These are phyloP conservation scores for Neurospora sp. DNA, from an alignment of 495 filamentous ascomycete genomes.

Conservation along the genomic window DNA sequence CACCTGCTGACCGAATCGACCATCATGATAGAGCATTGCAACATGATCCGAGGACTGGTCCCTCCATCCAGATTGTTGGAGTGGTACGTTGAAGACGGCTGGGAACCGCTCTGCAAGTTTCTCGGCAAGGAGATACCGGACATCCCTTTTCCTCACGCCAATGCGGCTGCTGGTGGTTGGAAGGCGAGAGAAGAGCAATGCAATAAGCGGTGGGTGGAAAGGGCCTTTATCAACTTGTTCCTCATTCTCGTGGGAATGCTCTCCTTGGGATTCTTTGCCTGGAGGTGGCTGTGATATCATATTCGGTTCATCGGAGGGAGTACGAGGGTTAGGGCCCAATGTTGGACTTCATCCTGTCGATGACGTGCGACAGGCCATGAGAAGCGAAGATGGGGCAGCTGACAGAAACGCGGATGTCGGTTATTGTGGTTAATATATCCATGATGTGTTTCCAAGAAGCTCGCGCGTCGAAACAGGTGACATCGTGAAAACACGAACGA, in stretches of 20 bases:
- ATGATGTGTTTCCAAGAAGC: neutral
- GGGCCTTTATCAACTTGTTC: slow-evolving; percentile 17
- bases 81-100: slow-evolving; percentile 37
- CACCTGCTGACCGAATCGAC: neutral
- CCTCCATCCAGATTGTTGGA: slow-evolving; percentile 36
- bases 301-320: too few relatives aligned
- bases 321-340: neutral
- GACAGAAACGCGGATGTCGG: neutral
- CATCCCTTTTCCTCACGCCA: slow-evolving; percentile 30
- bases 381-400: neutral
- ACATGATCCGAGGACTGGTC: slow-evolving; percentile 25
- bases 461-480: neutral
- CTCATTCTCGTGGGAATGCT: neutral
- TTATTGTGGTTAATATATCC: neutral
- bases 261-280: neutral
- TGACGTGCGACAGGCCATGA: neutral
- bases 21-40: slow-evolving; percentile 9
- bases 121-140: slow-evolving; percentile 33
- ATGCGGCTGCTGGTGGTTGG: slow-evolving; percentile 15
- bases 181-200: slow-evolving; percentile 18
- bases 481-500: neutral
- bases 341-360: too few relatives aligned
- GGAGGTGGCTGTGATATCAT: neutral
- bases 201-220: slow-evolving; percentile 20
- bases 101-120: slow-evolving; percentile 40